These are phyloP conservation scores for Mastigamoeba balamuthi DNA, from an alignment of 78 protist species.

Conservation along the genomic window DNA sequence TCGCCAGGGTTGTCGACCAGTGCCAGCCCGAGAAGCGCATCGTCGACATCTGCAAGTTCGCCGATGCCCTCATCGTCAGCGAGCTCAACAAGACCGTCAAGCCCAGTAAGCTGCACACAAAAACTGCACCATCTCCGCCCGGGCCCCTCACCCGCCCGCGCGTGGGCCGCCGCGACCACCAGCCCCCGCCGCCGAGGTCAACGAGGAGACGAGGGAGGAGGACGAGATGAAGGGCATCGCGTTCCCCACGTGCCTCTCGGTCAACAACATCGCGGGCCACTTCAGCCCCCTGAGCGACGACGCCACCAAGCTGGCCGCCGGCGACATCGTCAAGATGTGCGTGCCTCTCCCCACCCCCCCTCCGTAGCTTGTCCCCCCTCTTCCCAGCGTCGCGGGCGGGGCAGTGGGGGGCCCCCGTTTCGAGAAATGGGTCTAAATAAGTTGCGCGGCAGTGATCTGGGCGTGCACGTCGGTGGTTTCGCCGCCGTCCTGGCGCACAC, in stretches of 20 bases:
- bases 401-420: not conserved
- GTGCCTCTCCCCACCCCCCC: not conserved
- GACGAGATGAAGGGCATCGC: conserved; percentile 79
- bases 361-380: not conserved
- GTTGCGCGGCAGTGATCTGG: conserved; percentile 73
- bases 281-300: conserved; percentile 78
- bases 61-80: not conserved
- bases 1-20: not conserved
- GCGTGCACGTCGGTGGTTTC: conserved; percentile 92
- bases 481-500: conserved; percentile 81
- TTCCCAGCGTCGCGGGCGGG: not conserved
- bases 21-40: not conserved
- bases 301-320: conserved; percentile 33
- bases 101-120: too few relatives aligned
- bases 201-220: too few relatives aligned
- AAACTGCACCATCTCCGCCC: not conserved
- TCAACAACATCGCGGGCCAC: conserved; percentile 89
- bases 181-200: too few relatives aligned
- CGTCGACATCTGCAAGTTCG: not conserved
- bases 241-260: conserved; percentile 91
- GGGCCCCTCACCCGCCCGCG: not conserved
- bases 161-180: not conserved
- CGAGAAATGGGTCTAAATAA: not conserved
- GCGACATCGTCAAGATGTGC: conserved; percentile 90
- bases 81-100: not conserved